Conservation (phyloP, 1,139 yeast genomes). For the Entelexis sorbosivorans region DNA sequence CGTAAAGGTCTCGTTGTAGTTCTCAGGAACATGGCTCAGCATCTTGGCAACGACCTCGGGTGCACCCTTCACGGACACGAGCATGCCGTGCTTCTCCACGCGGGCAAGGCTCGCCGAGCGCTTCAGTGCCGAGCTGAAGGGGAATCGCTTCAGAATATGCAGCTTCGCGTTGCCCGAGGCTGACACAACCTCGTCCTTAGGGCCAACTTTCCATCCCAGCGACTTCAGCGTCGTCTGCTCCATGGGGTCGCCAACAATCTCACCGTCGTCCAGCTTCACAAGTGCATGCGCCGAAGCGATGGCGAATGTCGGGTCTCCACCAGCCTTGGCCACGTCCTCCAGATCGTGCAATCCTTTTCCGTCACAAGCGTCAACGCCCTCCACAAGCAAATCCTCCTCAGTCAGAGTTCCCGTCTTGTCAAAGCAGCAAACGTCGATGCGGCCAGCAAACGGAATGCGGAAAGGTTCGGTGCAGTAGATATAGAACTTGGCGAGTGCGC, state of each 20-base stretch:
- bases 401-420: slow-evolving; percentile 98
- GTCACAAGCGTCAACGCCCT: slow-evolving; percentile 41
- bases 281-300: slow-evolving; percentile 95
- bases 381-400: slow-evolving; percentile 91
- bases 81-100: slow-evolving; percentile 39
- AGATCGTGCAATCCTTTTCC: slow-evolving; percentile 59
- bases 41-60: slow-evolving; percentile 91
- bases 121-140: slow-evolving; percentile 88
- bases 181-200: slow-evolving; percentile 41
- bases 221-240: slow-evolving; percentile 91
- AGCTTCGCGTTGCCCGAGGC: slow-evolving; percentile 33
- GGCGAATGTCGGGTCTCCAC: slow-evolving; percentile 50
- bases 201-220: slow-evolving; percentile 74
- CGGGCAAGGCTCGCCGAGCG: slow-evolving; percentile 87
- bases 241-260: slow-evolving; percentile 98
- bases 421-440: slow-evolving; percentile 96
- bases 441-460: slow-evolving; percentile 94
- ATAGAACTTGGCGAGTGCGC: slow-evolving; percentile 75
- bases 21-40: slow-evolving; percentile 58
- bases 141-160: slow-evolving; percentile 82
- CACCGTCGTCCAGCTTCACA: slow-evolving; percentile 89
- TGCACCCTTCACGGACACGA: slow-evolving; percentile 95
- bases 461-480: slow-evolving; percentile 98
- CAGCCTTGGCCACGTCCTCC: slow-evolving; percentile 27
- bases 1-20: slow-evolving; percentile 78